phyloP scores from a whole-genome alignment of 83 land plant species.

The Diphasiastrum complanatum region DNA sequence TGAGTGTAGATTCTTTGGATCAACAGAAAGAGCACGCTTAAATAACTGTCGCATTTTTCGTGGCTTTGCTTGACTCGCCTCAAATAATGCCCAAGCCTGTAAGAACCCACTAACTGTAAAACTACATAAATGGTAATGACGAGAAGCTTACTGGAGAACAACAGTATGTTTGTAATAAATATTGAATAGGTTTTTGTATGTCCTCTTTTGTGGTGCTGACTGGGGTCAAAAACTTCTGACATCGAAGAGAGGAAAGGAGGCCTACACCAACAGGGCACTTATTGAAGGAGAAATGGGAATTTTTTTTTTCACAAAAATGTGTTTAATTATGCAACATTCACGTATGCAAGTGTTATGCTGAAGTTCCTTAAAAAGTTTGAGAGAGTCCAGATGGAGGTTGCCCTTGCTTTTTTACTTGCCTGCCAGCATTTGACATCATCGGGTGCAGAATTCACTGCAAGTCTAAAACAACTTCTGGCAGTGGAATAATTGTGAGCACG shows the following conservation, averaged over 20 bases:
- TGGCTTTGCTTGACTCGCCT: slow-evolving; percentile 27
- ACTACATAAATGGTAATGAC: neutral
- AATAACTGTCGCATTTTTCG: slow-evolving; percentile 33
- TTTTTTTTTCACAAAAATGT: too few relatives aligned
- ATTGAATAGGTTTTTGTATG: neutral
- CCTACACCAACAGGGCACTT: neutral
- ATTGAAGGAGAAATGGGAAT: neutral
- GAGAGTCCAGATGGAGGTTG: too few relatives aligned
- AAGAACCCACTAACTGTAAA: too few relatives aligned
- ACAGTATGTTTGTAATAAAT: neutral
- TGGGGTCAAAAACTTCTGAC: too few relatives aligned
- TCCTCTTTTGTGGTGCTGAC: too few relatives aligned
- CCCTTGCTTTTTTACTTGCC: slow-evolving; percentile 13
- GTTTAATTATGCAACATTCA: too few relatives aligned
- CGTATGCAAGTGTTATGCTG: too few relatives aligned
- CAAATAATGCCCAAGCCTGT: slow-evolving; percentile 44
- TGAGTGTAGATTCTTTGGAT: slow-evolving; percentile 26
- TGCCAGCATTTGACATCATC: slow-evolving; percentile 43
- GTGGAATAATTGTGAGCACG: slow-evolving; percentile 32
- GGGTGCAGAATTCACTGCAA: slow-evolving; percentile 33
- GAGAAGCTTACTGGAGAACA: neutral
- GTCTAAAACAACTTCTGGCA: slow-evolving; percentile 30
- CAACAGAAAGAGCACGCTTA: slow-evolving; percentile 23
- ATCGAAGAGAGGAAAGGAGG: neutral
- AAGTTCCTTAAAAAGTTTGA: too few relatives aligned